Base-by-base conservation (phyloP, 495 filamentous ascomycete genomes). In the Platismatia glauca region DNA sequence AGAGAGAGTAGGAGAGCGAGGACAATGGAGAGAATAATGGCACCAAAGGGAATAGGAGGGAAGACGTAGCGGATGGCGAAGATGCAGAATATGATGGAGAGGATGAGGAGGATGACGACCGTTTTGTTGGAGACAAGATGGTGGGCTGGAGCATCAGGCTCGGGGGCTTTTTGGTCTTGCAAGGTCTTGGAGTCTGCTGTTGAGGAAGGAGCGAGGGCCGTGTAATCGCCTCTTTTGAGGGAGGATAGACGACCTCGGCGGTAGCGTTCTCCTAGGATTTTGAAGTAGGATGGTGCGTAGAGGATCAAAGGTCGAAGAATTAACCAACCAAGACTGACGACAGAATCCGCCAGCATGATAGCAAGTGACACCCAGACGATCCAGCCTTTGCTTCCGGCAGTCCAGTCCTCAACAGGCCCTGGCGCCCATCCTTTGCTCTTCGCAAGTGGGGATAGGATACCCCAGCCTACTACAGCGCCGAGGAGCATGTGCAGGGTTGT, bases 401-500 rank as follows among this genome's bases (percentile, higher is more conserved):
- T 86, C 95, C 95, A 99, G 70, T 94, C 89, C 33, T 84, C 75
- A 1, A 97, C 90, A 2, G 83, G 78, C 0, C 91, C 94, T 1
- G 91, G 89, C 20, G 94, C 95, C 94, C 94, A 99, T 13, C 88
- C 90, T 66, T 82, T 83, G 64, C 74, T 73, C 70, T 95, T 95
- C 0, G 93, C 94, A 34, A 97, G 72, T 20, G 94, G 94, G 4
- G 90, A 95, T 6, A 99, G 77, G 11, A 99, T 74, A 0, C 83
- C 94, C 95, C 95, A 99, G 18, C 94, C 94, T 11, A 97, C 68
- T 7, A 95, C 72, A 11, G 95, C 92, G 0, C 94, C 94, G 22
- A 97, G 76, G 12, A 97, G 84, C 94, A 99, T 97, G 66, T 97
- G 94, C 63, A 94, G 79, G 55, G 91, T 97, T 1, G 93, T 97